Evolutionary conservation across 1,139 yeast species (phyloP).

Genomic region (Geotrichum carabidarum): DNA sequence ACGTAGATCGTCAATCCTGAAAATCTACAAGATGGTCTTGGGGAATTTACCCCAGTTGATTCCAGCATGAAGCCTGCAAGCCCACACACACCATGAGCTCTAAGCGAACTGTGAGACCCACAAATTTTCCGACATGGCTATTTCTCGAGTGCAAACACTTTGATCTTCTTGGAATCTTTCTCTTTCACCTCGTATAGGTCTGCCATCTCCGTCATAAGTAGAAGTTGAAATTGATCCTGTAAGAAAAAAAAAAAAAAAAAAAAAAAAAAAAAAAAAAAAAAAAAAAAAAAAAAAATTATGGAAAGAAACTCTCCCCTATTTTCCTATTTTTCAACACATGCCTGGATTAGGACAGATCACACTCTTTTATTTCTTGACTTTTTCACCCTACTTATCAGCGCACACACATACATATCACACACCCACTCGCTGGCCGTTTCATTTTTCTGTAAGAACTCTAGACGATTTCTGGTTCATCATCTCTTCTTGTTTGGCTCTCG

Average conservation of each 20-base stretch:
- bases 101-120: too few species aligned
- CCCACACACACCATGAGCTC: too few species aligned
- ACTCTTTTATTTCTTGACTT: neutral
- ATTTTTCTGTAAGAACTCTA: neutral
- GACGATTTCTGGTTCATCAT: neutral
- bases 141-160: too few species aligned
- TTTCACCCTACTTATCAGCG: neutral
- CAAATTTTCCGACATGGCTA: too few species aligned
- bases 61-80: too few species aligned
- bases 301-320: neutral
- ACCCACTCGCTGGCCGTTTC: neutral
- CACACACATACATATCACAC: neutral
- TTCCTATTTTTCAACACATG: neutral
- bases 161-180: too few species aligned
- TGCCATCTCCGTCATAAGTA: too few species aligned
- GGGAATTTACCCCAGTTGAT: too few species aligned
- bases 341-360: slow-evolving; percentile 4
- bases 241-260: neutral
- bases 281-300: neutral
- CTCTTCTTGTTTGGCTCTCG: neutral
- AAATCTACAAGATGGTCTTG: too few species aligned
- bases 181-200: too few species aligned
- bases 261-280: neutral
- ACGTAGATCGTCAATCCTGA: too few species aligned
- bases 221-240: neutral